Base-by-base conservation (phyloP, 2,329 filamentous ascomycete species). In the Fusarium algeriense region DNA sequence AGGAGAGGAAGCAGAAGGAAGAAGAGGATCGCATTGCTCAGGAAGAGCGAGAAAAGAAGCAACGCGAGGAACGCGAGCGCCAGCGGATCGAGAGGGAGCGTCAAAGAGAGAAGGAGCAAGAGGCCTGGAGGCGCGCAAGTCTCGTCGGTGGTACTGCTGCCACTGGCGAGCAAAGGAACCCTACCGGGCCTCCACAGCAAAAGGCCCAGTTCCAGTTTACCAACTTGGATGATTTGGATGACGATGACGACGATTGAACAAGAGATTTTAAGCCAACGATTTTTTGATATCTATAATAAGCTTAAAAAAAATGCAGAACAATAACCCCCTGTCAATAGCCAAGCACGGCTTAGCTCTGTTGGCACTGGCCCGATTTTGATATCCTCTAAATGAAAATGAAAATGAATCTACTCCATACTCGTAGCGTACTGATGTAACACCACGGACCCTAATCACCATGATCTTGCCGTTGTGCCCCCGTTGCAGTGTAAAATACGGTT, bases 131-230 rank as follows among this genome's bases (percentile, higher is more conserved):
- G 14, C 79, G 82, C 20, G 81, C 78, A 12, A 84, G 82, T 56
- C 69, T 81, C 19, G 76, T 73, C 10, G 76, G 65, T 7, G 76
- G 73, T 5, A 69, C 78, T 15, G 77, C 73, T 14, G 71, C 73
- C 20, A 66, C 78, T 20, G 76, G 73, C 6, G 73, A 74, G n/a
- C 72, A 71, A 41, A 74, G 72, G 30, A 72, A 74, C 10, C 67
- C 67, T 17, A 69, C 79, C 15, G 76, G 73, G 7, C 74, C 75
- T 7, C 78, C 77, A 4, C 81, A 83, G 74, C 84, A 83, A 78
- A 86, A 85, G 77, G 70, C 70, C 6, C 87, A 89, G 80, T 89
- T 88, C 70, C 86, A 87, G 74, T 89, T 88, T 60, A 84, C 86
- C 58, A 86, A 83, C 58, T 77, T 86, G 72, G 84, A 87, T 68